These are phyloP conservation scores for Handroanthus guayacan DNA, from an alignment of 257 asterid species.

Conservation along the genomic window DNA sequence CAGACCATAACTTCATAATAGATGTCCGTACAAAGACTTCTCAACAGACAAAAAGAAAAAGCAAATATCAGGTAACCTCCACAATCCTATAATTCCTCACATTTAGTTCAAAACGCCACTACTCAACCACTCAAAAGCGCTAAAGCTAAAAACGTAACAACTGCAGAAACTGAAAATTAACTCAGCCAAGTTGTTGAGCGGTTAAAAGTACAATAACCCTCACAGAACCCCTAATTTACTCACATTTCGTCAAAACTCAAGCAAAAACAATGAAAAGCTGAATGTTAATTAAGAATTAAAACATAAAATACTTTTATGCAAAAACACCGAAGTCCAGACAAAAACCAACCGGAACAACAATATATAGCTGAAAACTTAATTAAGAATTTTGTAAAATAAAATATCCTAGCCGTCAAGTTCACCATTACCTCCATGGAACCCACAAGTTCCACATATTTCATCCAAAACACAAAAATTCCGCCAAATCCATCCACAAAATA, in stretches of 20 bases:
- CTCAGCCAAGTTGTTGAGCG: background rate
- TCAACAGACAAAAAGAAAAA: background rate
- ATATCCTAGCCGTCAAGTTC: background rate
- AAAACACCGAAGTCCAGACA: background rate
- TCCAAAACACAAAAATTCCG: conserved; percentile 10
- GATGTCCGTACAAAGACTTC: conserved; percentile 1
- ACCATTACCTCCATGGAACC: conserved; percentile 27
- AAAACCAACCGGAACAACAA: background rate
- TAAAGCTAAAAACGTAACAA: conserved; percentile 7
- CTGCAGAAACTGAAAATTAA: background rate
- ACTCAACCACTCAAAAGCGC: background rate
- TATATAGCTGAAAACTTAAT: background rate
- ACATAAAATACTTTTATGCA: background rate
- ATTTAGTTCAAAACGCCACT: background rate
- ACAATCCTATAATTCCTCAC: conserved; percentile 13
- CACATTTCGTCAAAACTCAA: conserved; percentile 18
- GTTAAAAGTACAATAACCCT: background rate
- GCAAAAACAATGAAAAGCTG: conserved; percentile 22
- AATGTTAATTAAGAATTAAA: background rate
- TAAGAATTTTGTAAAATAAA: background rate
- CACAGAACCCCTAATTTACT: conserved; percentile 29
- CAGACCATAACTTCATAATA: conserved; percentile 17
- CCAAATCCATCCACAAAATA: conserved; percentile 15
- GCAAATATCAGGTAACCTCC: background rate
- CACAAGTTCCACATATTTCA: conserved; percentile 20